These are phyloP conservation scores for Rhododendron simsii DNA, from an alignment of 148 eudicot species.

Conservation along the genomic window DNA sequence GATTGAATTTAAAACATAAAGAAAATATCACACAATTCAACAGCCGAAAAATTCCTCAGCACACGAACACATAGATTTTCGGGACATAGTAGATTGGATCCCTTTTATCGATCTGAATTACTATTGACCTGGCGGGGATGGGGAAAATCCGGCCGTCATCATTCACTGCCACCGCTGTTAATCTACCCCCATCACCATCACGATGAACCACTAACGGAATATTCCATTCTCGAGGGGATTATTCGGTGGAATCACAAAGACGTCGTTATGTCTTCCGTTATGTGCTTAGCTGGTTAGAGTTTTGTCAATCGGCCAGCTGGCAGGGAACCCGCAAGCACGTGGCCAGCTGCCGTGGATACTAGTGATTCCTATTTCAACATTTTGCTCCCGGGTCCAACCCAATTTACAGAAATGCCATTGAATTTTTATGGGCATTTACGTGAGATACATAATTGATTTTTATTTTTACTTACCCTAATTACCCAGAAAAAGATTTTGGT, in stretches of 20 bases:
- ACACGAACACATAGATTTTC: no score
- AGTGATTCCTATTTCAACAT: not conserved
- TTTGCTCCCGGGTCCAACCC: not conserved
- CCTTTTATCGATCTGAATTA: not conserved
- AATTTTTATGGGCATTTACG: not conserved
- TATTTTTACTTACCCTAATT: not conserved
- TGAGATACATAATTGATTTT: no score
- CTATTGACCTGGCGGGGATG: slow-evolving; percentile 19
- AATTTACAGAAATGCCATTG: not conserved
- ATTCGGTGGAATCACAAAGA: not conserved
- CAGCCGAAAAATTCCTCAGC: accelerated
- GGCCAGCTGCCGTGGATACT: slow-evolving; percentile 25
- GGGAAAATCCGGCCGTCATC: not conserved
- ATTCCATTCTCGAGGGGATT: not conserved
- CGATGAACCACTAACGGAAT: not conserved
- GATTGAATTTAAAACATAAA: no score
- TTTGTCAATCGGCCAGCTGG: slow-evolving; percentile 35
- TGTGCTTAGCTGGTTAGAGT: slow-evolving; percentile 33
- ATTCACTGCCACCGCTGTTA: not conserved
- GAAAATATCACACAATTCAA: no score
- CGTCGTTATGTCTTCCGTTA: slow-evolving; percentile 18
- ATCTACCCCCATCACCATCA: slow-evolving; percentile 8
- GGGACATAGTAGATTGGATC: no score
- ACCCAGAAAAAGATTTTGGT: not conserved
- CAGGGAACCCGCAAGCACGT: slow-evolving; percentile 26